Evolutionary conservation across 306 rosid species (phyloP).

Genomic region (Canavalia gladiata): DNA sequence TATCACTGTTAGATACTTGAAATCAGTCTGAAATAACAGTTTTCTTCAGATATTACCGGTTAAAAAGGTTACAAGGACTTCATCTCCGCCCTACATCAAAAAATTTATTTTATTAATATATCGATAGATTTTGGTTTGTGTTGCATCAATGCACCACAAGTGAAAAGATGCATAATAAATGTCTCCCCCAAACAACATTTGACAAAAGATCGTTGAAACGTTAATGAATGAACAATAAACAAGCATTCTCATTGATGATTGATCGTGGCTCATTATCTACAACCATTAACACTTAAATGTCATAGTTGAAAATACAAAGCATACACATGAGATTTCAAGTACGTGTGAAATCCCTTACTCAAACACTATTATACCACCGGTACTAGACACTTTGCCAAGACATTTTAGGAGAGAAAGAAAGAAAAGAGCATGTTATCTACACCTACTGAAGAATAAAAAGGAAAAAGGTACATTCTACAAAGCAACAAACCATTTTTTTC

Average conservation of each 20-base stretch:
- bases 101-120: not conserved
- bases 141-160: not conserved
- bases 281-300: conserved; percentile 50
- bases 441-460: conserved; percentile 47
- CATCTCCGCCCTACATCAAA: not conserved
- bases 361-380: conserved; percentile 46
- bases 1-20: no score
- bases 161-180: not conserved
- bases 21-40: no score
- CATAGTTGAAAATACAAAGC: conserved; percentile 56
- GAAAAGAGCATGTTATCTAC: conserved; percentile 64
- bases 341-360: conserved; percentile 59
- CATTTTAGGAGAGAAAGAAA: conserved; percentile 51
- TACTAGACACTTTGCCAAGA: conserved; percentile 48
- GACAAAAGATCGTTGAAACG: conserved; percentile 27
- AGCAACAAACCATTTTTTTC: conserved; percentile 57
- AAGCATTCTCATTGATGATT: conserved; percentile 56
- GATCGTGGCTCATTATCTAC: conserved; percentile 64
- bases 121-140: not conserved
- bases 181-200: conserved; percentile 24
- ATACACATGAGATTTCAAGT: conserved; percentile 53
- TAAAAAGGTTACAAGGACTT: not conserved
- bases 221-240: conserved; percentile 54
- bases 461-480: conserved; percentile 23
- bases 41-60: not conserved